Conservation (phyloP, 1,284 basidiomycete genomes). For the Wolfiporia cocos region DNA sequence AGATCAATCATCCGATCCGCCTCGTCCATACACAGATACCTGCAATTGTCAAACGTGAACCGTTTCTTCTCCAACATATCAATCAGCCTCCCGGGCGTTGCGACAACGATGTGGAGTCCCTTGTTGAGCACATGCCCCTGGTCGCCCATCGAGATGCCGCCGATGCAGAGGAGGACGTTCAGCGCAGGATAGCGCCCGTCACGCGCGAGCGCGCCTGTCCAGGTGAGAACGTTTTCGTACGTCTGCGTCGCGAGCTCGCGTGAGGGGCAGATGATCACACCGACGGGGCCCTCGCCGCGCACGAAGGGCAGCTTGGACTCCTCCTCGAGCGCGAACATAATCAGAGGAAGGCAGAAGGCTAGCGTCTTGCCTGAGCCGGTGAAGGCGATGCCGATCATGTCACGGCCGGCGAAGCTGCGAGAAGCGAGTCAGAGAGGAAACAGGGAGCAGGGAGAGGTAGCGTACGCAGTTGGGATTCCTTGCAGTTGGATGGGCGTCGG, state of each 20-base stretch:
- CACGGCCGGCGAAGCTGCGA: conserved; percentile 78
- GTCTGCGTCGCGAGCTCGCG: conserved; percentile 94
- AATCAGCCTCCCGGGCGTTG: conserved; percentile 92
- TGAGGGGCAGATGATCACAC: conserved; percentile 92
- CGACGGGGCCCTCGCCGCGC: conserved; percentile 93
- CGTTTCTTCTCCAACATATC: conserved; percentile 96
- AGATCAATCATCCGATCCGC: conserved; percentile 99
- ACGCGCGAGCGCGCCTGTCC: conserved; percentile 79
- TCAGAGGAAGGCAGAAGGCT: conserved; percentile 91
- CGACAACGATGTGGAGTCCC: conserved; percentile 94
- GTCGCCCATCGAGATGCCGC: conserved; percentile 97
- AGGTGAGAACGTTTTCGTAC: conserved; percentile 87
- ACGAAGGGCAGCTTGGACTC: conserved; percentile 87
- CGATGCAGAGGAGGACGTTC: conserved; percentile 90
- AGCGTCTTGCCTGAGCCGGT: conserved; percentile 71
- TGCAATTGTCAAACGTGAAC: conserved; percentile 89
- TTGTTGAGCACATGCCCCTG: conserved; percentile 87
- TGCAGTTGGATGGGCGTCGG: conserved; percentile 98
- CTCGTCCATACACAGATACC: conserved; percentile 97
- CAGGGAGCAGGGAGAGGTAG: conserved; percentile 6
- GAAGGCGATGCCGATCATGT: conserved; percentile 90
- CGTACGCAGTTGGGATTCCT: conserved; percentile 91
- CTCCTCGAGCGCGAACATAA: conserved; percentile 93
- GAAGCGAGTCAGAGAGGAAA: neutral
- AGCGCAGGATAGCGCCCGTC: conserved; percentile 81